phyloP scores from a whole-genome alignment of 2,329 filamentous ascomycete genomes.

The Fusarium sarcochroum region DNA sequence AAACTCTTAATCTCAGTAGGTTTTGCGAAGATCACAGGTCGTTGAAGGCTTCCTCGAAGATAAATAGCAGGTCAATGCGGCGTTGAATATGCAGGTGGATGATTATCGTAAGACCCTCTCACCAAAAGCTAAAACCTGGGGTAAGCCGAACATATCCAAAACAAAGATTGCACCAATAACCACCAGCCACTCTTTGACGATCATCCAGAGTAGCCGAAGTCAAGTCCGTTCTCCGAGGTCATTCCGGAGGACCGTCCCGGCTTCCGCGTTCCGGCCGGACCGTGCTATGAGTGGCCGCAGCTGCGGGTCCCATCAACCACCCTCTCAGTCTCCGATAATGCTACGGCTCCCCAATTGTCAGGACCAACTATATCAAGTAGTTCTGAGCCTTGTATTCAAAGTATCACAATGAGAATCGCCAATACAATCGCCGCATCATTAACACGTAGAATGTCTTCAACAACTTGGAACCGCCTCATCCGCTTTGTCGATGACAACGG shows the following conservation, averaged over 20 bases:
- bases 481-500: constrained; percentile 54
- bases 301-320: not conserved
- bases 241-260: not conserved
- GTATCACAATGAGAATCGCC: constrained; percentile 1
- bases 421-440: constrained; percentile 9
- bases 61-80: not conserved
- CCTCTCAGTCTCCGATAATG: not conserved
- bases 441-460: constrained; percentile 42
- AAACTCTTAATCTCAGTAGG: too few relatives aligned
- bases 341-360: not conserved
- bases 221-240: not conserved
- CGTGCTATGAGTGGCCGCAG: constrained; percentile 33
- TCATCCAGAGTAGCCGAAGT: constrained; percentile 7
- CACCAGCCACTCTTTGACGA: not conserved
- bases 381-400: not conserved
- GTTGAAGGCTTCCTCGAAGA: not conserved
- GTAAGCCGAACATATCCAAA: not conserved
- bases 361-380: constrained; percentile 14
- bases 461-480: constrained; percentile 51
- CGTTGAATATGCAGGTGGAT: not conserved
- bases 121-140: not conserved
- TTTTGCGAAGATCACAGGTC: not conserved
- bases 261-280: constrained; percentile 42
- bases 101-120: not conserved
- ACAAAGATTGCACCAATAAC: not conserved